These are phyloP conservation scores for Limnanthes douglasii DNA, from an alignment of 345 rosid species.

Conservation along the genomic window DNA sequence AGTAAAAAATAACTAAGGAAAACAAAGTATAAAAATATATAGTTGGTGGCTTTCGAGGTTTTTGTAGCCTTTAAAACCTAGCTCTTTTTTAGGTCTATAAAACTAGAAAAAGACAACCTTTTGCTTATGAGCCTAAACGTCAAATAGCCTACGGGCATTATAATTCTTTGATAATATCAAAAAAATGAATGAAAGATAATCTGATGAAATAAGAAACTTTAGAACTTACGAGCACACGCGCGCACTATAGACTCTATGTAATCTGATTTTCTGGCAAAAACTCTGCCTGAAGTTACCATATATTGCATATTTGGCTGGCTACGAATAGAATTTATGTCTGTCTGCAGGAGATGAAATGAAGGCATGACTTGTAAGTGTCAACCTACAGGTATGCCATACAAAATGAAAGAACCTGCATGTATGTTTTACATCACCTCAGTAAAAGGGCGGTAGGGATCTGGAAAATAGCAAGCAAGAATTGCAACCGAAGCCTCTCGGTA, in stretches of 20 bases:
- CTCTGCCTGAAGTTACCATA: constrained; percentile 41
- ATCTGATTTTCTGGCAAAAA: constrained; percentile 61
- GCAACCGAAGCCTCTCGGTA: constrained; percentile 96
- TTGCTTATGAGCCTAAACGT: too few relatives aligned
- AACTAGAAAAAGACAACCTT: too few relatives aligned
- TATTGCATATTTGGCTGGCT: constrained; percentile 75
- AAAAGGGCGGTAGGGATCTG: constrained; percentile 63
- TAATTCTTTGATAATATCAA: too few relatives aligned
- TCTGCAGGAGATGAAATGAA: constrained; percentile 30
- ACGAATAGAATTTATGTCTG: constrained; percentile 59
- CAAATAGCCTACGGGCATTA: too few relatives aligned
- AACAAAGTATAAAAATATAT: too few relatives aligned
- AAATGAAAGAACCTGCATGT: constrained; percentile 6
- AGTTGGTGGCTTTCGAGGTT: too few relatives aligned
- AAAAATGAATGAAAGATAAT: background rate
- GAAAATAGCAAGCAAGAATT: constrained; percentile 77
- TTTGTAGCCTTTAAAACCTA: too few relatives aligned
- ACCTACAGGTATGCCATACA: background rate
- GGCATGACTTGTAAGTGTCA: constrained; percentile 3
- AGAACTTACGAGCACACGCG: constrained; percentile 79
- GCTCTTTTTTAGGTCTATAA: too few relatives aligned
- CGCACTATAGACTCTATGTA: constrained; percentile 70
- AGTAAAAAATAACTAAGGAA: too few relatives aligned
- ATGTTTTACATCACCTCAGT: constrained; percentile 29
- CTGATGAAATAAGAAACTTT: constrained; percentile 3